These are phyloP conservation scores for Rhizopus microsporus DNA, from an alignment of 371 early-diverging fungal genomes.

Conservation along the genomic window DNA sequence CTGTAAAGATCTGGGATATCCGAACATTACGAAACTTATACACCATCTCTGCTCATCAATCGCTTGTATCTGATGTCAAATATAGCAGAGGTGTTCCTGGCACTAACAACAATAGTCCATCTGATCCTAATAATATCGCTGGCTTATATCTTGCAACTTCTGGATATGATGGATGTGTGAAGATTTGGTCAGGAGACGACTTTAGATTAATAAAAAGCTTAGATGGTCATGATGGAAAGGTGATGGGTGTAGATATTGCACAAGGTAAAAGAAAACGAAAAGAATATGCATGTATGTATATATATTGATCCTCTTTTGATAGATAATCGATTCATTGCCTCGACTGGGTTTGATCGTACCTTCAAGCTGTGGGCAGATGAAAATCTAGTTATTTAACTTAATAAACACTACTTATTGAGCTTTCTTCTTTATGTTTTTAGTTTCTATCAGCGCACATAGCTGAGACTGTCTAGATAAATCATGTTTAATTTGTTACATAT, in stretches of 20 bases:
- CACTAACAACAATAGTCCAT: conserved; percentile 18
- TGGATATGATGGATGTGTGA: conserved; percentile 90
- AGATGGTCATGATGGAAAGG: conserved; percentile 88
- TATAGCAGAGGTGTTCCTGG: conserved; percentile 53
- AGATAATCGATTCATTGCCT: conserved; percentile 83
- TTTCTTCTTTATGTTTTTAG: not conserved
- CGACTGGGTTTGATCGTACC: conserved; percentile 90
- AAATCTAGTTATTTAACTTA: conserved; percentile 41
- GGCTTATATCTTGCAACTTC: conserved; percentile 70
- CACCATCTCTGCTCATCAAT: conserved; percentile 92
- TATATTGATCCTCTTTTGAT: conserved; percentile 1
- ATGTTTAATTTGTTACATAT: too few species aligned
- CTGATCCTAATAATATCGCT: conserved; percentile 33
- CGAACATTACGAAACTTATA: conserved; percentile 76
- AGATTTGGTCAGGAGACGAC: conserved; percentile 92
- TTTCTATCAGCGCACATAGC: too few species aligned
- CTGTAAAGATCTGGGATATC: conserved; percentile 91
- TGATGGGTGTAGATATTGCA: conserved; percentile 86
- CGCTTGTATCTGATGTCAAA: conserved; percentile 81
- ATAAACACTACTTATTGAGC: not conserved
- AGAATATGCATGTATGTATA: not conserved
- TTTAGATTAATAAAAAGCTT: conserved; percentile 87
- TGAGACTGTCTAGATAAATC: too few species aligned
- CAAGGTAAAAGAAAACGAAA: conserved; percentile 47
- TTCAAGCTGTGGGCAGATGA: conserved; percentile 90